phyloP scores from a whole-genome alignment of 768 basidiomycete genomes.

The Dendrothele bispora region DNA sequence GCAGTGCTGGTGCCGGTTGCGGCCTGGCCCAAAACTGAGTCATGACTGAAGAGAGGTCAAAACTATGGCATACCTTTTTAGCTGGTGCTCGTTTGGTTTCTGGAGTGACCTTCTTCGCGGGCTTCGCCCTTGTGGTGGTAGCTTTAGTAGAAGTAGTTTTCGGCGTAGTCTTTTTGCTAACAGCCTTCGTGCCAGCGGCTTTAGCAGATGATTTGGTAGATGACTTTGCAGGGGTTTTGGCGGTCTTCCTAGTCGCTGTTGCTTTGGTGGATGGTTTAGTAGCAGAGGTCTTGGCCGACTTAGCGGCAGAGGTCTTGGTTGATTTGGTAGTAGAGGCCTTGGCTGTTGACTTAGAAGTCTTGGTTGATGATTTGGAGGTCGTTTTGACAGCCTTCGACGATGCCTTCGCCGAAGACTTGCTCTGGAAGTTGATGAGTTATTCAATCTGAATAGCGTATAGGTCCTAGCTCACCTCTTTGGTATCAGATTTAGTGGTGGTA shows the following conservation, averaged over 20 bases:
- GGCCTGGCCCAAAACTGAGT: no score
- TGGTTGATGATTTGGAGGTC: no score
- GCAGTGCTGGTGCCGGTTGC: conserved; percentile 36
- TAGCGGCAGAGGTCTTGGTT: not conserved
- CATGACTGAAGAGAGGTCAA: no score
- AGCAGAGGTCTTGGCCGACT: conserved; percentile 23
- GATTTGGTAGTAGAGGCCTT: conserved; percentile 9
- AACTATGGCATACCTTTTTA: conserved; percentile 1
- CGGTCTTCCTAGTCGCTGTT: conserved; percentile 16
- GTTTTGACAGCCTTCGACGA: no score
- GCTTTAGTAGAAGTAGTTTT: conserved; percentile 3
- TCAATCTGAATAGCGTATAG: conserved; percentile 30
- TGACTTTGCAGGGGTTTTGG: conserved; percentile 18
- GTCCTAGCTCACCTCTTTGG: conserved; percentile 46
- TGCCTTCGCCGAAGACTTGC: conserved; percentile 20
- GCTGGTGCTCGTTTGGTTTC: not conserved
- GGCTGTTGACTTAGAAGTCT: conserved; percentile 13
- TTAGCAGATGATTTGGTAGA: conserved; percentile 21
- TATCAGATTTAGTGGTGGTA: conserved; percentile 14
- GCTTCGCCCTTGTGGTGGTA: conserved; percentile 1
- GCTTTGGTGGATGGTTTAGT: conserved; percentile 20
- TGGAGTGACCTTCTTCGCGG: not conserved
- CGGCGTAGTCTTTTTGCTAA: conserved; percentile 1
- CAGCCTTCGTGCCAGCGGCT: conserved; percentile 20
- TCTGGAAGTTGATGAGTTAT: conserved; percentile 10